A percentile compares a stretch with the other conserved stretches of the same genome.
Evolutionary conservation across 306 rosid species (phyloP).

Genomic region (Quercus gilva): DNA sequence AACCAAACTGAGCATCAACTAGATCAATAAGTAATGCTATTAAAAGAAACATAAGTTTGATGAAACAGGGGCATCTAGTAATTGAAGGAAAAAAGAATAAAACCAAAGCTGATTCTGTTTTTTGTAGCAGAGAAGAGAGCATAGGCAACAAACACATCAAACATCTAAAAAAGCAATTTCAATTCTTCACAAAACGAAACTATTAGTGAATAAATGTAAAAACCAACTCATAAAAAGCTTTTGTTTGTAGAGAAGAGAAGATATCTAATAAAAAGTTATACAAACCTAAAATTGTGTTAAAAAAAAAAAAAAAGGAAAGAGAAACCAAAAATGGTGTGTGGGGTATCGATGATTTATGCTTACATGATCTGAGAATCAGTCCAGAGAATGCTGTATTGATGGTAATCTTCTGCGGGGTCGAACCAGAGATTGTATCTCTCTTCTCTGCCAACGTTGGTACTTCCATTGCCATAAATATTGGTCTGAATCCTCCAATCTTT

Average conservation of each 20-base stretch:
- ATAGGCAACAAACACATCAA: conserved; percentile 17
- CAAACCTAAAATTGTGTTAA: background rate
- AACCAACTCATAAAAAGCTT: background rate
- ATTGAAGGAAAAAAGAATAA: background rate
- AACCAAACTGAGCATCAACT: conserved; percentile 15
- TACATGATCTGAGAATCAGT: conserved; percentile 79
- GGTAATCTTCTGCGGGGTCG: conserved; percentile 88
- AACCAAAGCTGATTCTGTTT: background rate
- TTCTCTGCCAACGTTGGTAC: conserved; percentile 84
- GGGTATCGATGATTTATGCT: conserved; percentile 32
- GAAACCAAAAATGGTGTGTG: conserved; percentile 25
- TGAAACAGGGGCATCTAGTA: conserved; percentile 38
- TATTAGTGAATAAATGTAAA: conserved; percentile 12
- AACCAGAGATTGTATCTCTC: conserved; percentile 91
- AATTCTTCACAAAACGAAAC: conserved; percentile 2
- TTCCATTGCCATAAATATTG: conserved; percentile 95
- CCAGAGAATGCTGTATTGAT: conserved; percentile 88
- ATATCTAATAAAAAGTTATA: background rate
- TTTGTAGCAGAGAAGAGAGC: background rate
- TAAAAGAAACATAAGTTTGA: conserved; percentile 38
- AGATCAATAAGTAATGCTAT: conserved; percentile 10
- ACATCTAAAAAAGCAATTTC: conserved; percentile 5
- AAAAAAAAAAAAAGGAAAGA: conserved; percentile 2
- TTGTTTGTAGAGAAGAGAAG: background rate
- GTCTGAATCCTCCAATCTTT: conserved; percentile 96